Percentiles rank a stretch among this genome's conserved stretches.
Conservation (phyloP, 208 protist species). For the Trypanosoma congolense region DNA sequence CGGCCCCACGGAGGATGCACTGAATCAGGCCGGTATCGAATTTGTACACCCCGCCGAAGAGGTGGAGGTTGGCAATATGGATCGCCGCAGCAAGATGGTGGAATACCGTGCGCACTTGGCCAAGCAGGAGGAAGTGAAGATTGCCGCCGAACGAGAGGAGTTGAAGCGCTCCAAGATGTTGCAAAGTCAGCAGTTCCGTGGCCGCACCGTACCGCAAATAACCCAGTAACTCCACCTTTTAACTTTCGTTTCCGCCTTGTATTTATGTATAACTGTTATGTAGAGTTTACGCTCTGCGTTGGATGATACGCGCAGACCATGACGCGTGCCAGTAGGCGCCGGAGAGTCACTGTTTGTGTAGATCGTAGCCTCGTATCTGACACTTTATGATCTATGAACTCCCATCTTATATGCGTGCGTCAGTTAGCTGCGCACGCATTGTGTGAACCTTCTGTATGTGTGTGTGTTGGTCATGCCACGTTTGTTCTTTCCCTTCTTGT, state of each 20-base stretch:
- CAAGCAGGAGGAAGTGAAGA: slow-evolving; percentile 8
- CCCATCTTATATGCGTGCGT: too few relatives aligned
- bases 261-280: slow-evolving; percentile 12
- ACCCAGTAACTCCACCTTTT: slow-evolving; percentile 1
- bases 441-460: too few relatives aligned
- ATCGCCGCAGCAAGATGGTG: slow-evolving; percentile 9
- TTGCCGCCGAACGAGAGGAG: slow-evolving; percentile 5
- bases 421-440: too few relatives aligned
- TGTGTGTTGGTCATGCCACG: too few relatives aligned
- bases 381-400: too few relatives aligned
- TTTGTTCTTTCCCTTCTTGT: background rate
- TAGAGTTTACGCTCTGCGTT: slow-evolving; percentile 22
- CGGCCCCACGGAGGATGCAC: slow-evolving; percentile 2
- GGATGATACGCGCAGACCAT: slow-evolving; percentile 48
- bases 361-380: background rate
- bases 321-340: background rate
- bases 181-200: slow-evolving; percentile 4
- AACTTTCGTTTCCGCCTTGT: background rate
- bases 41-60: slow-evolving; percentile 6
- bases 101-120: slow-evolving; percentile 10
- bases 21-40: slow-evolving; percentile 8
- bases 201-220: slow-evolving; percentile 5
- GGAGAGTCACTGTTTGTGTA: background rate
- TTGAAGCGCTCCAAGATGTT: slow-evolving; percentile 8
- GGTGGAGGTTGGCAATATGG: slow-evolving; percentile 3